Evolutionary conservation across 495 filamentous ascomycete genomes (phyloP).

Genomic region (Aspergillus cristatus): DNA sequence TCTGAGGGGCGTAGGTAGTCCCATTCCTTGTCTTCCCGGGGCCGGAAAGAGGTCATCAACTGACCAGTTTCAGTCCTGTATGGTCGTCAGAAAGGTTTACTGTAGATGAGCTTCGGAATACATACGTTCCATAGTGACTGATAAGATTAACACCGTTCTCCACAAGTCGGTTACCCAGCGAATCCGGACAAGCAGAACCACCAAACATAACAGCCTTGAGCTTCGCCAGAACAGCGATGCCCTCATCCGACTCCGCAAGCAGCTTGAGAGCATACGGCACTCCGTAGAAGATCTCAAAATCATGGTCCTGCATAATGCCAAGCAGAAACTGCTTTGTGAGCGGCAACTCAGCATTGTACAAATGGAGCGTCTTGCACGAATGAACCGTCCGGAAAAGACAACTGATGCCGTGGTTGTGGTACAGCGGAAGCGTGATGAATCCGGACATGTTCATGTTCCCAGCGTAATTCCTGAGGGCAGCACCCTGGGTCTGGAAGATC

Average conservation of each 20-base stretch:
- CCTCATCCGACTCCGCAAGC: constrained; percentile 39
- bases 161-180: constrained; percentile 46
- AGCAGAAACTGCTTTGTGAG: constrained; percentile 44
- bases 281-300: constrained; percentile 41
- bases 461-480: constrained; percentile 24
- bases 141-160: constrained; percentile 46
- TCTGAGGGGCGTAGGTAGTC: constrained; percentile 48
- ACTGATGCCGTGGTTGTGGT: constrained; percentile 41
- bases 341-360: constrained; percentile 42
- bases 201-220: constrained; percentile 41
- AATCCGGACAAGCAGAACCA: constrained; percentile 46
- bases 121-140: constrained; percentile 45
- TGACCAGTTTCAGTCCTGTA: constrained; percentile 47
- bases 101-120: too few relatives aligned
- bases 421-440: constrained; percentile 46
- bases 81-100: too few relatives aligned
- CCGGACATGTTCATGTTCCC: constrained; percentile 21
- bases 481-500: constrained; percentile 28
- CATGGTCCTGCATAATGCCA: constrained; percentile 33
- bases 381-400: constrained; percentile 37
- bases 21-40: constrained; percentile 50
- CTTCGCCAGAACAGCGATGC: constrained; percentile 33
- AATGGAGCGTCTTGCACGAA: constrained; percentile 32
- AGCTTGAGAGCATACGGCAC: constrained; percentile 50
- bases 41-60: constrained; percentile 44